Evolutionary conservation across 1,284 basidiomycete species (phyloP).

Genomic region (Leccinum griseonigrum): DNA sequence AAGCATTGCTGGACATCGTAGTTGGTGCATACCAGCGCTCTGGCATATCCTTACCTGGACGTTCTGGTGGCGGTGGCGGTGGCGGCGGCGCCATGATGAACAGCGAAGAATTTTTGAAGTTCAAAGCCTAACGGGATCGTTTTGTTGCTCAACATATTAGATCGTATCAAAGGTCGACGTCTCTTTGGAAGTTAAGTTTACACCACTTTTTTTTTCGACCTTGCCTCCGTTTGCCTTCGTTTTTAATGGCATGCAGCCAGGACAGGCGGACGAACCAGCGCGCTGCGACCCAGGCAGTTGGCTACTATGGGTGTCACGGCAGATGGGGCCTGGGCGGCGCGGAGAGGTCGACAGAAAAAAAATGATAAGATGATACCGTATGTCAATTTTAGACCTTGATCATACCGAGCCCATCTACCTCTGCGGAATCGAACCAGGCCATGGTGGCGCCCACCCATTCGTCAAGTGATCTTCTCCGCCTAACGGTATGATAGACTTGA

Average conservation of each 20-base stretch:
- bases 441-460: conserved; percentile 7
- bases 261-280: conserved; percentile 12
- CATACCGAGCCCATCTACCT: conserved; percentile 9
- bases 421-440: conserved; percentile 24
- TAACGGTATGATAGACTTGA: conserved; percentile 6
- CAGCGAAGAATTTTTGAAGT: conserved; percentile 97
- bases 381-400: conserved; percentile 17
- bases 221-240: background rate
- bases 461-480: conserved; percentile 3
- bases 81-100: conserved; percentile 87
- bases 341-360: conserved; percentile 11
- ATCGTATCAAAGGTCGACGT: background rate
- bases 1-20: conserved; percentile 89
- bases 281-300: background rate
- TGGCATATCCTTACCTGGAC: conserved; percentile 80
- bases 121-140: conserved; percentile 90
- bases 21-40: conserved; percentile 82
- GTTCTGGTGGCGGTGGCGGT: conserved; percentile 57
- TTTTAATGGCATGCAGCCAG: background rate
- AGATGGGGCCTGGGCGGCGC: conserved; percentile 14
- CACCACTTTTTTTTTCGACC: conserved; percentile 1
- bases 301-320: background rate
- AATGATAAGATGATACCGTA: conserved; percentile 26
- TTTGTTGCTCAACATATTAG: conserved; percentile 88
- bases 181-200: background rate